These are phyloP conservation scores for Gossypium gossypioides DNA, from an alignment of 441 rosid genomes.

Conservation along the genomic window DNA sequence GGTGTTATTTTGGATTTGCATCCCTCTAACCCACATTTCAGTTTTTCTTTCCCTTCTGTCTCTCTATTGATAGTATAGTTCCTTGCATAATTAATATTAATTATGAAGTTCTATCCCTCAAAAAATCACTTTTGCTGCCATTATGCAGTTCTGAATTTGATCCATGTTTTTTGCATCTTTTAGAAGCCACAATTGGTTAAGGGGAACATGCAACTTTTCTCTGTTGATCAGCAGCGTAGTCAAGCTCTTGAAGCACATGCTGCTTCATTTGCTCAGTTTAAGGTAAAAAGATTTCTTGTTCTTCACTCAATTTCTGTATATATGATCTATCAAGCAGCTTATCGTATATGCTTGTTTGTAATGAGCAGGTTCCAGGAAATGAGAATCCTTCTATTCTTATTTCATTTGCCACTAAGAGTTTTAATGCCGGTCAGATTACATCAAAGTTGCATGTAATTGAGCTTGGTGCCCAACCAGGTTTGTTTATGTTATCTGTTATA, in stretches of 20 bases:
- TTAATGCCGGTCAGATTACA: slow-evolving; percentile 82
- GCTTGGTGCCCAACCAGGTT: slow-evolving; percentile 98
- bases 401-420: slow-evolving; percentile 74
- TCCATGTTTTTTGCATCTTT: slow-evolving; percentile 13
- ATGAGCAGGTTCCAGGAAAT: slow-evolving; percentile 77
- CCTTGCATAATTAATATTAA: not conserved
- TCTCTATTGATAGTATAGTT: not conserved
- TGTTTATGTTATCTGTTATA: slow-evolving; percentile 13
- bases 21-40: not conserved
- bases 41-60: not conserved
- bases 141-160: not conserved
- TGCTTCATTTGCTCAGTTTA: slow-evolving; percentile 87
- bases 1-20: not conserved
- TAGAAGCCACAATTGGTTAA: slow-evolving; percentile 87
- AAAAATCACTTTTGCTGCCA: not conserved
- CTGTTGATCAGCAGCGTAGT: slow-evolving; percentile 97
- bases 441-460: slow-evolving; percentile 95
- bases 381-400: slow-evolving; percentile 87
- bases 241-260: slow-evolving; percentile 99
- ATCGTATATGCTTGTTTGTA: not conserved
- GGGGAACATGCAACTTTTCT: slow-evolving; percentile 98
- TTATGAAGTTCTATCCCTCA: not conserved
- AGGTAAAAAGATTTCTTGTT: slow-evolving; percentile 31
- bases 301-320: not conserved
- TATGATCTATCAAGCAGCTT: not conserved